Evolutionary conservation across 495 filamentous ascomycete species (phyloP).

Genomic region (Penicillium ucsense): DNA sequence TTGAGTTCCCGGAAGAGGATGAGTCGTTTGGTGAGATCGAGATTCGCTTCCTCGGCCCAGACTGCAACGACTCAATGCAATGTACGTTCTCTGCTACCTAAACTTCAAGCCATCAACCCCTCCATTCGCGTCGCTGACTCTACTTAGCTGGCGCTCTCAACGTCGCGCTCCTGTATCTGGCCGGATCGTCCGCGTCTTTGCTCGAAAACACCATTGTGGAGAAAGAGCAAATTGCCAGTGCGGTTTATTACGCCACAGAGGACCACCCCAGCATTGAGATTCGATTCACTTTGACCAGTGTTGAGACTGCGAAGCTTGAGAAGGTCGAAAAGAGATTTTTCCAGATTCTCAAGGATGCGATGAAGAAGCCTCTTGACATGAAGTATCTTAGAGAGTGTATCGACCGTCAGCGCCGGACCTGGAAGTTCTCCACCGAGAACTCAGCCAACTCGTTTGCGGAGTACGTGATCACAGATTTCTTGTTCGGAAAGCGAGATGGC

Average conservation of each 20-base stretch:
- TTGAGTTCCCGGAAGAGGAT: slow-evolving; percentile 95
- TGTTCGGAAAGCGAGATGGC: slow-evolving; percentile 81
- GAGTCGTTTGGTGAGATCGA: slow-evolving; percentile 82
- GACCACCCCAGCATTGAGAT: slow-evolving; percentile 72
- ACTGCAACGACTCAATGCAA: slow-evolving; percentile 51
- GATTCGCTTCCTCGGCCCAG: slow-evolving; percentile 76
- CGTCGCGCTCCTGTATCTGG: slow-evolving; percentile 72
- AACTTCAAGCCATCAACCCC: too few relatives aligned
- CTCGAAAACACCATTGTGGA: slow-evolving; percentile 90
- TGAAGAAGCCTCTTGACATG: slow-evolving; percentile 75
- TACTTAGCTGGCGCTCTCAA: slow-evolving; percentile 53
- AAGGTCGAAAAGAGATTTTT: slow-evolving; percentile 81
- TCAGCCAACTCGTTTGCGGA: slow-evolving; percentile 66
- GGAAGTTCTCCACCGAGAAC: slow-evolving; percentile 70
- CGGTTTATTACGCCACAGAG: slow-evolving; percentile 65
- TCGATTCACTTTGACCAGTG: slow-evolving; percentile 71
- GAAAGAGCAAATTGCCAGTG: slow-evolving; percentile 82
- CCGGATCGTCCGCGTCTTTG: slow-evolving; percentile 84
- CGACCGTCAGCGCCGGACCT: slow-evolving; percentile 61
- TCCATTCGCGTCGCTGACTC: too few relatives aligned
- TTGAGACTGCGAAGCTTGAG: slow-evolving; percentile 74
- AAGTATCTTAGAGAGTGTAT: slow-evolving; percentile 80
- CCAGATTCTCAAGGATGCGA: slow-evolving; percentile 69
- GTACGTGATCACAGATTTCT: slow-evolving; percentile 78
- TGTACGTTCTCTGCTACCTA: slow-evolving; percentile 26